Percentiles rank a stretch among this genome's conserved stretches.
Evolutionary conservation across 2,329 filamentous ascomycete genomes (phyloP).

Genomic region (Hirsutella minnesotensis): DNA sequence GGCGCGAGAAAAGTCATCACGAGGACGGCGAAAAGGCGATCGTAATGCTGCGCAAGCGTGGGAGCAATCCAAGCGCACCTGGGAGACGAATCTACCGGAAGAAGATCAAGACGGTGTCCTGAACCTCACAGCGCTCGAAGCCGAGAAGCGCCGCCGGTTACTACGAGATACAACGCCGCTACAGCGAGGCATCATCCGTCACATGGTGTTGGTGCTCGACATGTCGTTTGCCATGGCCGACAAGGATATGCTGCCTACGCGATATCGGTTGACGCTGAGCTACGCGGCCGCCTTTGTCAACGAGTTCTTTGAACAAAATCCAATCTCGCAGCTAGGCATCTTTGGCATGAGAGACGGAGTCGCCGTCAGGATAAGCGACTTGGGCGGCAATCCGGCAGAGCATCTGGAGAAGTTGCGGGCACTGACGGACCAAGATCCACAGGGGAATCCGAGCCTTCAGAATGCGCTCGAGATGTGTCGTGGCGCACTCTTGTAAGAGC

Average conservation of each 20-base stretch:
- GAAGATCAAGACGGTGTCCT: slow-evolving; percentile 73
- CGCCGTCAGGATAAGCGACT: slow-evolving; percentile 73
- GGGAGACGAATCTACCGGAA: slow-evolving; percentile 55
- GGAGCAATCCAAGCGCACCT: slow-evolving; percentile 55
- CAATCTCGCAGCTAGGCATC: slow-evolving; percentile 88
- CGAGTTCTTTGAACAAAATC: slow-evolving; percentile 97
- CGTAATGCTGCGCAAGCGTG: slow-evolving; percentile 42
- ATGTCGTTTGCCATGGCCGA: slow-evolving; percentile 89
- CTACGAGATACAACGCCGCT: slow-evolving; percentile 89
- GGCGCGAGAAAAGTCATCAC: slow-evolving; percentile 12
- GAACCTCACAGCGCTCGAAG: slow-evolving; percentile 67
- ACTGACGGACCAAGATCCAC: slow-evolving; percentile 54
- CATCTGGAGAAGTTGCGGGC: slow-evolving; percentile 68
- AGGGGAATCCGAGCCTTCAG: slow-evolving; percentile 72
- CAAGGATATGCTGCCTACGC: slow-evolving; percentile 84
- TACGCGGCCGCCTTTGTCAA: slow-evolving; percentile 81
- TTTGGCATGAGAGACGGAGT: slow-evolving; percentile 90
- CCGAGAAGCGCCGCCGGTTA: slow-evolving; percentile 68
- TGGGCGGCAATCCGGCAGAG: slow-evolving; percentile 82
- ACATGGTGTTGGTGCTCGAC: slow-evolving; percentile 82
- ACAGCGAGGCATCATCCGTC: slow-evolving; percentile 95
- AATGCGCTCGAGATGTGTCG: slow-evolving; percentile 94
- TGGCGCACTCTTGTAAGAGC: slow-evolving; percentile 66
- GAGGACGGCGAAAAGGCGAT: slow-evolving; percentile 21
- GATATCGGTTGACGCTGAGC: slow-evolving; percentile 70